These are phyloP conservation scores for Rhodocollybia butyracea DNA, from an alignment of 768 basidiomycete genomes.

Conservation along the genomic window DNA sequence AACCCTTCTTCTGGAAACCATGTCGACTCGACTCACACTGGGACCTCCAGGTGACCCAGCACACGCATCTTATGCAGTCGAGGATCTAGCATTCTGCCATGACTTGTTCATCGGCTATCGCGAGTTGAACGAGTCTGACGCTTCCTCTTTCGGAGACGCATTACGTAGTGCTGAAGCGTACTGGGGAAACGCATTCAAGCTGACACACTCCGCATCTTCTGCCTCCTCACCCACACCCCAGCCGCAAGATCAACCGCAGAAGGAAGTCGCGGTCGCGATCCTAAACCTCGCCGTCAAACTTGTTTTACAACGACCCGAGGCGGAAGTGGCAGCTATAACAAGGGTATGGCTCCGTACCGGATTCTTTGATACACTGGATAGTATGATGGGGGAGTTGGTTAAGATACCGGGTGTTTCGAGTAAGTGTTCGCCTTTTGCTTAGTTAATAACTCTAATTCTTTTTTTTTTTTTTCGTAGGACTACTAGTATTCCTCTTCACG, in stretches of 20 bases:
- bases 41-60: no score
- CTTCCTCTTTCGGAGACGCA: background rate
- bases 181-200: background rate
- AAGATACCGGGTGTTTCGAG: background rate
- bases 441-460: background rate
- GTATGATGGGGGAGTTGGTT: background rate
- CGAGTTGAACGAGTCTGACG: background rate
- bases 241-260: no score
- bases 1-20: background rate
- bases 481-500: background rate
- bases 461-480: background rate
- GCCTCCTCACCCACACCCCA: background rate
- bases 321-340: background rate
- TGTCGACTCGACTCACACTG: background rate
- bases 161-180: background rate
- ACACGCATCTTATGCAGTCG: background rate
- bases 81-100: slow-evolving; percentile 1
- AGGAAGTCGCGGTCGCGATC: background rate
- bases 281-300: background rate
- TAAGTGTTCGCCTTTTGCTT: background rate
- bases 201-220: background rate
- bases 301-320: background rate
- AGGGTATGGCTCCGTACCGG: background rate
- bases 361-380: background rate
- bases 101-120: background rate